Base-by-base conservation (phyloP, 1,284 basidiomycete species). In the Cutaneotrichosporon mucoides region DNA sequence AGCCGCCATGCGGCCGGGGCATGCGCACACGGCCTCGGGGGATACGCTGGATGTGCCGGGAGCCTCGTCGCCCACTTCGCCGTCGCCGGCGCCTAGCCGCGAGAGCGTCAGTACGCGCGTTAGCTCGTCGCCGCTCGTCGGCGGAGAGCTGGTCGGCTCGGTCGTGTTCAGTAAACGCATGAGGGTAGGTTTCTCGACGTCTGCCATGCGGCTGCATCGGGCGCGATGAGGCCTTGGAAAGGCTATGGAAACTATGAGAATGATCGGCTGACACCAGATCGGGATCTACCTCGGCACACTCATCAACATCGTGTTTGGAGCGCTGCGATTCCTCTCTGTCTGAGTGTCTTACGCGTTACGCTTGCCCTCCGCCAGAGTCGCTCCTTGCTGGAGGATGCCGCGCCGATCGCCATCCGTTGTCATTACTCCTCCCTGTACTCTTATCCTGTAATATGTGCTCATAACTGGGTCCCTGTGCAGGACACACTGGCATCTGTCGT, bases 101-200 rank as follows among this genome's bases (percentile, higher is more conserved):
- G 49, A 42, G 47, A 58, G 51, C 40, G 38, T 56, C 46, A 61
- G 59, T 40, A 47, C 59, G 15, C 57, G 67, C 12, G 70, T 72
- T 15, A 65, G 64, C n/a, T 57, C 66, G 5, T 67, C 63, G 36
- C 63, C 67, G 6, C 52, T 63, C 5, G 67, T 68, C 1, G 69
- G 69, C 0, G 70, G 64, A 6, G 70, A 73, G 37, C 59, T 62
- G 34, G 59, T 74, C 6, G 57, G 67, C 5, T 62, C 62, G 13
- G 70, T 72, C 10, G 72, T 72, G 3, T 76, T 75, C 65, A 71
- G 73, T 8, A 68, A 71, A 57, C 51, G 74, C 9, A 73, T 72
- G 64, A 73, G 76, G 70, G 73, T 76, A 56, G 63, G 73, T n/a
- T n/a, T n/a, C n/a, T n/a, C n/a, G n/a, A n/a, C n/a, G n/a, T n/a